phyloP scores from a whole-genome alignment of 2,329 filamentous ascomycete species.

The Ilyonectria robusta region DNA sequence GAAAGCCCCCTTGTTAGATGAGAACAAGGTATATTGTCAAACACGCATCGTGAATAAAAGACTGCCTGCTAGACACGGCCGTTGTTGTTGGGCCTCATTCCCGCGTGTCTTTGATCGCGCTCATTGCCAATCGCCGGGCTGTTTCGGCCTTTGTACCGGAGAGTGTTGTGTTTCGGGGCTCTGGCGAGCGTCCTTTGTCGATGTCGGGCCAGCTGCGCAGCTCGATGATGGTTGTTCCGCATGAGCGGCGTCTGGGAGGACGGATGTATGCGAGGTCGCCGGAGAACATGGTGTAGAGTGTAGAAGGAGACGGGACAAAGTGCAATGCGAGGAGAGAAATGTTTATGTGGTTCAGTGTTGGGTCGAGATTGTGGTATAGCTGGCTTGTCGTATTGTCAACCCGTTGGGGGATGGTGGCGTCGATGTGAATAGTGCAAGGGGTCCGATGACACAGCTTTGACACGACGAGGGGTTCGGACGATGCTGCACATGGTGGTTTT shows the following conservation, averaged over 20 bases:
- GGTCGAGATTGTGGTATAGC: not conserved
- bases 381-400: slow-evolving; percentile 38
- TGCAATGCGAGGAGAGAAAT: not conserved
- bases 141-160: not conserved
- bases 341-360: slow-evolving; percentile 1
- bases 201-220: slow-evolving; percentile 31
- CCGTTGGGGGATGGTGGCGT: slow-evolving; percentile 29
- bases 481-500: not conserved
- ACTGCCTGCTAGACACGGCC: not conserved
- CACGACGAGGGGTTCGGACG: not conserved
- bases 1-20: not conserved
- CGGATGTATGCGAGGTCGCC: slow-evolving; percentile 48
- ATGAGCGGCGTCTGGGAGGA: slow-evolving; percentile 1
- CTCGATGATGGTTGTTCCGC: slow-evolving; percentile 32
- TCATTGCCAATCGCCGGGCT: not conserved
- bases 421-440: slow-evolving; percentile 17
- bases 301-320: not conserved
- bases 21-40: not conserved
- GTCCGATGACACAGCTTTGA: not conserved
- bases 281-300: slow-evolving; percentile 45
- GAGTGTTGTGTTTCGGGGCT: not conserved
- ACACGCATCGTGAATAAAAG: not conserved
- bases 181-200: not conserved
- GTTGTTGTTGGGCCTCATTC: not conserved
- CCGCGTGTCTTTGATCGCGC: not conserved